Evolutionary conservation across 2,329 filamentous ascomycete species (phyloP), one percentile per base, ranked within the genome.

Genomic region (Phaeosphaeriaceae sp.): DNA sequence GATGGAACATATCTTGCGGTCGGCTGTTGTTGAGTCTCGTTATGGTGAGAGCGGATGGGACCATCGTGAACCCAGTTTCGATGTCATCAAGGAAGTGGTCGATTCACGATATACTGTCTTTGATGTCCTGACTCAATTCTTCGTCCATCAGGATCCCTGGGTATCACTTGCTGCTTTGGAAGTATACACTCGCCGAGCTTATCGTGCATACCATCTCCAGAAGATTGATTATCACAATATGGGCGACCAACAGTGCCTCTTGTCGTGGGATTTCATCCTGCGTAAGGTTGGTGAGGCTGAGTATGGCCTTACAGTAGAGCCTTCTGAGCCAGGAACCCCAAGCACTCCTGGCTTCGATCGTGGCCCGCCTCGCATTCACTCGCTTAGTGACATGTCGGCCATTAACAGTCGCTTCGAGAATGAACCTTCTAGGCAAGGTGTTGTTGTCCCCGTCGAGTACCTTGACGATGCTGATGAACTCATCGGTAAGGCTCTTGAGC

Each of bases 71-170:
- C 94, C 94, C 39, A 90, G 88, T 76, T 79, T 96, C 45, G 89
- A 95, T 17, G 81, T 96, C 58, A 88, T 99, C 77, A 96, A 96
- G 81, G 94, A 99, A 75, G 92, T 99, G 26, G 91, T 99, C 43
- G 94, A 99, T 76, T 97, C 94, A 46, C 96, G 96, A 79, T 97
- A 95, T 80, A 97, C 93, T 34, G 94, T 99, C 58, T 96, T 97
- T 64, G 94, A 99, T 70, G 94, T 99, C 15, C 77, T 99, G 60
- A 89, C 93, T 6, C 87, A 91, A 49, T 99, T 99, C 85, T 99
- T 99, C 71, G 89, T 87, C 28, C 92, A 99, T 76, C 85, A 90
- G 34, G 94, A 99, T 69, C 87, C 91, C 11, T 97, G 92, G 90
- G 93, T 99, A 23, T 90, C 90, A 6, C 80, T 97, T 54, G 94